These are phyloP conservation scores for Paratrypanosoma confusum DNA, from an alignment of 208 protist species.

Conservation along the genomic window DNA sequence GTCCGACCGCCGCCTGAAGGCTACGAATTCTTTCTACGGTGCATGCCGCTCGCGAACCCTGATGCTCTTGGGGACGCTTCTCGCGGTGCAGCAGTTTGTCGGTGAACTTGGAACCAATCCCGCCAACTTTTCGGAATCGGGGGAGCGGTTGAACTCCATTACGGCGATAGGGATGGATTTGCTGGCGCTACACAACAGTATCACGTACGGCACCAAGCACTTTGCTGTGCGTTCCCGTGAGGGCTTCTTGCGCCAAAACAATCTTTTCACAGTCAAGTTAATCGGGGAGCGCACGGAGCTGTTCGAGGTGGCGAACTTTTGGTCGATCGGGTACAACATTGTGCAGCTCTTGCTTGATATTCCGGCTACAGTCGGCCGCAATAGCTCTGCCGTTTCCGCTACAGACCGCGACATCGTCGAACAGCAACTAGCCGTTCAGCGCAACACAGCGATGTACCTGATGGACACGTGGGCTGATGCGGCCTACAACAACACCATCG, in stretches of 20 bases:
- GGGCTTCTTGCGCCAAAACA: neutral
- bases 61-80: conserved; percentile 2
- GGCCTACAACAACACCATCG: conserved; percentile 8
- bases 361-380: conserved; percentile 1
- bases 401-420: neutral
- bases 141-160: conserved; percentile 1
- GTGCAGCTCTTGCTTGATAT: conserved; percentile 1
- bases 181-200: conserved; percentile 5
- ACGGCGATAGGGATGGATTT: conserved; percentile 1
- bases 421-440: neutral
- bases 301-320: conserved; percentile 1
- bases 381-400: neutral
- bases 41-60: conserved; percentile 3
- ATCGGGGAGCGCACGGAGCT: neutral
- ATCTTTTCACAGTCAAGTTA: neutral
- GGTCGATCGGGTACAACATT: conserved; percentile 5
- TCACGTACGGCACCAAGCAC: conserved; percentile 1
- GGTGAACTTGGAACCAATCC: neutral
- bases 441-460: neutral
- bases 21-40: conserved; percentile 3
- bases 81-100: conserved; percentile 7
- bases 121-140: neutral
- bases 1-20: neutral
- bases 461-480: neutral
- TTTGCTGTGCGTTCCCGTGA: neutral